A percentile compares a stretch with the other conserved stretches of the same genome.
phyloP scores from a whole-genome alignment of 441 rosid species.

The Theobroma grandiflorum region DNA sequence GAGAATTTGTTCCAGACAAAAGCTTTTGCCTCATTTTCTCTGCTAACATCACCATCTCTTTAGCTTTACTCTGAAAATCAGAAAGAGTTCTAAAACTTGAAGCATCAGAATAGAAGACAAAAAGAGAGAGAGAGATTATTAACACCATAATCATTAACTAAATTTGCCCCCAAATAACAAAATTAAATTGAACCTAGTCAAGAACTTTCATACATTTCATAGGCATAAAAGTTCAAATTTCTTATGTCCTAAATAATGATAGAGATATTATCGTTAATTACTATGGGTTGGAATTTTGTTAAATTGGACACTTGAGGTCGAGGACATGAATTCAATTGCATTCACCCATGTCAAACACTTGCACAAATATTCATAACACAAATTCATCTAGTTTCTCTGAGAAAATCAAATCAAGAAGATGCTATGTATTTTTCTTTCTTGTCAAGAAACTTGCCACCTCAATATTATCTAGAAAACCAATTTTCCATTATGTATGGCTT shows the following conservation, averaged over 20 bases:
- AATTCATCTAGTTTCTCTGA: neutral
- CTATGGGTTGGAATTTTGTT: neutral
- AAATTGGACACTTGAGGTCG: neutral
- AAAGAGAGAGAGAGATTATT: neutral
- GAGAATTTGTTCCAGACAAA: constrained; percentile 69
- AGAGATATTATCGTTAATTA: neutral
- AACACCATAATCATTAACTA: neutral
- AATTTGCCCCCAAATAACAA: neutral
- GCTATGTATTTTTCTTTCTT: neutral
- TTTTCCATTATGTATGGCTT: neutral
- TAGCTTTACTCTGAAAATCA: constrained; percentile 79
- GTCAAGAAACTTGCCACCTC: neutral
- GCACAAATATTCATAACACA: neutral
- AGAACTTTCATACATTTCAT: neutral
- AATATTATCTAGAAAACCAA: neutral
- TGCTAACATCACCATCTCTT: constrained; percentile 91
- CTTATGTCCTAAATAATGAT: neutral
- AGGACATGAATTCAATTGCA: neutral
- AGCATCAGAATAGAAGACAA: constrained; percentile 17
- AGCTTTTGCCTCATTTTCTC: constrained; percentile 96
- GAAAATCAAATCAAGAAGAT: neutral
- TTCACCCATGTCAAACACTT: constrained; percentile 3
- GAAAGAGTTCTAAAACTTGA: constrained; percentile 26
- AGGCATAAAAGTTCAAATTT: neutral
- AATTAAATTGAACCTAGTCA: neutral